Conservation (phyloP, 805 yeast genomes). For the Cyberlindnera xylosilytica region DNA sequence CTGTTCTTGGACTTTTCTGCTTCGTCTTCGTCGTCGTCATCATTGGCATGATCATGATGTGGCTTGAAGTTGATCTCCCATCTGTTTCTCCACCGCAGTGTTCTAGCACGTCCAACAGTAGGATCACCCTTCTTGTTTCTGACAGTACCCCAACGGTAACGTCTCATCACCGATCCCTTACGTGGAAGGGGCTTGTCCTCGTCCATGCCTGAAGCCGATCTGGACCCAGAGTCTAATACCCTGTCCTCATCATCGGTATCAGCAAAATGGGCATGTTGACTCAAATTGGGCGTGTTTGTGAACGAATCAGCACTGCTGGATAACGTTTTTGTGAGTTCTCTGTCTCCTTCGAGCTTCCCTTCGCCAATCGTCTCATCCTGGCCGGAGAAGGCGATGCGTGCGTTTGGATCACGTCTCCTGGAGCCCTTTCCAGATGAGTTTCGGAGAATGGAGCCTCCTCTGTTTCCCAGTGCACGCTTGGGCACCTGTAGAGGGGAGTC, state of each 20-base stretch:
- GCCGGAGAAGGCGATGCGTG: constrained; percentile 25
- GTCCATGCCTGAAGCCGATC: constrained; percentile 1
- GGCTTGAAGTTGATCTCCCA: constrained; percentile 27
- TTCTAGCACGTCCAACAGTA: constrained; percentile 52
- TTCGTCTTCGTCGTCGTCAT: constrained; percentile 30
- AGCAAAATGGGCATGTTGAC: constrained; percentile 25
- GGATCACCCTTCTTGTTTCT: constrained; percentile 73
- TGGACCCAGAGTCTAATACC: not conserved
- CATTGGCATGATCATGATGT: constrained; percentile 29
- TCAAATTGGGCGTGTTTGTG: constrained; percentile 25
- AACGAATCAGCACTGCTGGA: constrained; percentile 22
- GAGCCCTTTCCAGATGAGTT: constrained; percentile 6
- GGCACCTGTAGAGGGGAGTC: constrained; percentile 11
- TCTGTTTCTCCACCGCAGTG: constrained; percentile 47
- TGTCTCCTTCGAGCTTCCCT: constrained; percentile 3
- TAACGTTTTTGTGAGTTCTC: constrained; percentile 17
- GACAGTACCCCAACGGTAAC: constrained; percentile 91
- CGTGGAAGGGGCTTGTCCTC: constrained; percentile 26
- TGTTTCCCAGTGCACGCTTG: constrained; percentile 10
- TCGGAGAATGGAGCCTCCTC: constrained; percentile 25
- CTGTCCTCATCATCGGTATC: constrained; percentile 9
- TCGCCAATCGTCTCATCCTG: constrained; percentile 20
- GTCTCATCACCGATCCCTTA: constrained; percentile 55
- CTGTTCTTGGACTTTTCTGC: constrained; percentile 33
- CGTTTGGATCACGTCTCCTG: constrained; percentile 18